Conservation (phyloP, 2,329 filamentous ascomycete genomes). For the Pyrenophora seminiperda region DNA sequence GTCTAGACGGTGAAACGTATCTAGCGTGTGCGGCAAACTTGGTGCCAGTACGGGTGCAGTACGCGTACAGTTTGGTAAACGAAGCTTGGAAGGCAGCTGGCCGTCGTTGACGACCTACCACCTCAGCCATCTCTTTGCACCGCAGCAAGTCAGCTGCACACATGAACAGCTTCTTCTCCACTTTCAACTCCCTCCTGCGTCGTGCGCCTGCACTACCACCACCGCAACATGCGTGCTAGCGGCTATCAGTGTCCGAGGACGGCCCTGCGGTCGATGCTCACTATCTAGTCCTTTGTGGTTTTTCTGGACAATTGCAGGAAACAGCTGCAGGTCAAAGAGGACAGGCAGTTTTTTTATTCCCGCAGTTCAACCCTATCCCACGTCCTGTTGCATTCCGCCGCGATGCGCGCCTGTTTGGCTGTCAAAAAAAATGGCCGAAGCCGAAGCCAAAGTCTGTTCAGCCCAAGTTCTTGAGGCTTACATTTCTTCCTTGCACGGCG, state of each 20-base stretch:
- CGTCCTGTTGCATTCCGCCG: too few relatives aligned
- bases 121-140: conserved; percentile 3
- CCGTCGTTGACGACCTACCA: not conserved
- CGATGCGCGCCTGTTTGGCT: conserved; percentile 2
- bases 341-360: too few relatives aligned
- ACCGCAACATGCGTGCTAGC: conserved; percentile 6
- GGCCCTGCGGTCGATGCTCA: conserved; percentile 10
- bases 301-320: too few relatives aligned
- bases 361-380: too few relatives aligned
- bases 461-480: conserved; percentile 11
- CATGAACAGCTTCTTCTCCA: conserved; percentile 15
- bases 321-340: too few relatives aligned
- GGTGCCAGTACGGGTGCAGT: conserved; percentile 4
- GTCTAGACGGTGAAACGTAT: conserved; percentile 13
- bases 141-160: conserved; percentile 7
- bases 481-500: conserved; percentile 11
- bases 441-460: not conserved
- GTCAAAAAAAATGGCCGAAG: not conserved
- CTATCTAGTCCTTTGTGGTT: not conserved
- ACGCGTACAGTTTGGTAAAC: conserved; percentile 8
- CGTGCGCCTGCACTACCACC: conserved; percentile 14
- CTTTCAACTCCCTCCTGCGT: conserved; percentile 19
- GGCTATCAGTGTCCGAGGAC: conserved; percentile 6
- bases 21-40: conserved; percentile 11
- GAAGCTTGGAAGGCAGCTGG: conserved; percentile 3